Percentiles rank a stretch among this genome's conserved stretches.
These are phyloP conservation scores for Linderina pennispora DNA, from an alignment of 192 early-diverging fungal species.

Conservation along the genomic window DNA sequence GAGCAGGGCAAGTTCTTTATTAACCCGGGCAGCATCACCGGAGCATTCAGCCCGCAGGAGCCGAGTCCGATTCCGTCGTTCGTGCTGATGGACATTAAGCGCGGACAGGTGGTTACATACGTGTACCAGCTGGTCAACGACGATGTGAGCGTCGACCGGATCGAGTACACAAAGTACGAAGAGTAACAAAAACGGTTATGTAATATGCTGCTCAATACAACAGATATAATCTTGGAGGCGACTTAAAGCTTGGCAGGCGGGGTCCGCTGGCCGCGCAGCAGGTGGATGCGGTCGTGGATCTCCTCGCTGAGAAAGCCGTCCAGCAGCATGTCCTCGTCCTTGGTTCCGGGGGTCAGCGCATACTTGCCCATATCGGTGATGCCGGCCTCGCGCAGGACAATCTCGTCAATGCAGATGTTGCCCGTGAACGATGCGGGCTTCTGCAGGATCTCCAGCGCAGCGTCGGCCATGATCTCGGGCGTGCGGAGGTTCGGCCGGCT, in stretches of 20 bases:
- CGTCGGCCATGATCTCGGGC: constrained; percentile 65
- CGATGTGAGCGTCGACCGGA: constrained; percentile 89
- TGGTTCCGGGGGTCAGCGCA: constrained; percentile 38
- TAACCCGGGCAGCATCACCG: constrained; percentile 95
- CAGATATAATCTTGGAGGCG: background rate
- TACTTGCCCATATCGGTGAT: constrained; percentile 58
- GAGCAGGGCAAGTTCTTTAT: constrained; percentile 88
- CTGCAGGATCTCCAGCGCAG: constrained; percentile 55
- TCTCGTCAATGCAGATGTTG: constrained; percentile 62
- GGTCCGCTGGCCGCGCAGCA: constrained; percentile 12
- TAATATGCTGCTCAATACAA: background rate
- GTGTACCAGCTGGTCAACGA: constrained; percentile 90
- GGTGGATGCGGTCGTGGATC: constrained; percentile 10
- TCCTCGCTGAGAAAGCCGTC: constrained; percentile 49
- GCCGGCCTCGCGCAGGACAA: constrained; percentile 54
- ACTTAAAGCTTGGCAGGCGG: constrained; percentile 7
- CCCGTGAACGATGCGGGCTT: constrained; percentile 43
- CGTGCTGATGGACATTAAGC: constrained; percentile 92
- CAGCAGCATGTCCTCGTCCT: constrained; percentile 35
- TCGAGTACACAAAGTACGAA: constrained; percentile 71
- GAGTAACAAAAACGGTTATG: constrained; percentile 4
- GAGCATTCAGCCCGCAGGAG: constrained; percentile 58
- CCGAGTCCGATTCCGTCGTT: constrained; percentile 70
- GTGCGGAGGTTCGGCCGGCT: constrained; percentile 11
- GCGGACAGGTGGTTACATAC: constrained; percentile 68